These are phyloP conservation scores for Glycine tomentella DNA, from an alignment of 306 rosid species.

Conservation along the genomic window DNA sequence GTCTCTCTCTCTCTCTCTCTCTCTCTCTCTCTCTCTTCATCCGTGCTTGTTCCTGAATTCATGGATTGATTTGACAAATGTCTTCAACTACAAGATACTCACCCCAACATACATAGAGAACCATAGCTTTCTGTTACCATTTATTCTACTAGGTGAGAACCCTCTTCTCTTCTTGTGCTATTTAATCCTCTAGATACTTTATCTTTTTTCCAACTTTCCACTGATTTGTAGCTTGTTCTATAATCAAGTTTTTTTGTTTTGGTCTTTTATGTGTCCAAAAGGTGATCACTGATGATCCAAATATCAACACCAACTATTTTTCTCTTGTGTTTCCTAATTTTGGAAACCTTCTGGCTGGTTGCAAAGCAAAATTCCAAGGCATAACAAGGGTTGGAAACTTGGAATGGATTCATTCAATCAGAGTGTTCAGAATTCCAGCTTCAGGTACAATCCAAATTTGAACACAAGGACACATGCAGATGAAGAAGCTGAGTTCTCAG, in stretches of 20 bases:
- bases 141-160: constrained; percentile 29
- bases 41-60: constrained; percentile 48
- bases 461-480: constrained; percentile 36
- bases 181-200: constrained; percentile 8
- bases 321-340: constrained; percentile 31
- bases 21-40: constrained; percentile 10
- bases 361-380: constrained; percentile 6
- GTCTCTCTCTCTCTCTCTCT: constrained; percentile 52
- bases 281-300: constrained; percentile 26
- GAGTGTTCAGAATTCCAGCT: constrained; percentile 49
- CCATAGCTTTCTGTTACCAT: constrained; percentile 2
- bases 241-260: not conserved
- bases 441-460: constrained; percentile 65
- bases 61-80: constrained; percentile 39
- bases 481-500: constrained; percentile 58
- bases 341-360: constrained; percentile 32
- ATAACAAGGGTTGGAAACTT: not conserved
- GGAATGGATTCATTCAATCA: constrained; percentile 74
- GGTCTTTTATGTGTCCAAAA: constrained; percentile 6
- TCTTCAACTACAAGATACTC: constrained; percentile 19
- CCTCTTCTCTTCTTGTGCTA: not conserved
- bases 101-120: not conserved
- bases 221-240: not conserved
- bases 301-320: constrained; percentile 30
- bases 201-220: not conserved